phyloP scores from a whole-genome alignment of 2,329 filamentous ascomycete species.

The Neopestalotiopsis clavispora region DNA sequence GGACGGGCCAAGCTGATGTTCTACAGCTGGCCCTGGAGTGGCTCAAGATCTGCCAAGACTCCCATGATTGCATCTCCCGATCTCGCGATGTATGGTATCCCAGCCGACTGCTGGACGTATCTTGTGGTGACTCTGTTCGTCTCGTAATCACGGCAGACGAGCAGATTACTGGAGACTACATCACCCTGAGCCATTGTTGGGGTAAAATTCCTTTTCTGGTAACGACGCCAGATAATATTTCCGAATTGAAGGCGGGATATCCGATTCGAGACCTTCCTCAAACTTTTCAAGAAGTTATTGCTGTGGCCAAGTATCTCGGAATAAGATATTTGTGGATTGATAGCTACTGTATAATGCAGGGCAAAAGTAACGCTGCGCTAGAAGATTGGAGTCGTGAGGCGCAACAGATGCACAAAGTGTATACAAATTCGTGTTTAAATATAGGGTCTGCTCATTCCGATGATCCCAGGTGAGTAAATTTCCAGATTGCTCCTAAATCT shows the following conservation, averaged over 20 bases:
- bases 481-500: neutral
- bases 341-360: neutral
- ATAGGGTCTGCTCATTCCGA: neutral
- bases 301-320: neutral
- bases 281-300: neutral
- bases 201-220: neutral
- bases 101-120: neutral
- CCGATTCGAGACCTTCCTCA: neutral
- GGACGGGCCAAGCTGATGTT: neutral
- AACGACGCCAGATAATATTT: neutral
- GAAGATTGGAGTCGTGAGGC: neutral
- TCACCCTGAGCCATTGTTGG: neutral
- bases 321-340: neutral
- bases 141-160: neutral
- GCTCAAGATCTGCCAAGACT: neutral
- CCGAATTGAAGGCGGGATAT: neutral
- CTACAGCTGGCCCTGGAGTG: neutral
- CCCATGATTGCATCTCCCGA: neutral
- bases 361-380: neutral
- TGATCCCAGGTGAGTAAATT: neutral
- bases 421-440: neutral
- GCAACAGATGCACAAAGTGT: neutral
- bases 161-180: neutral
- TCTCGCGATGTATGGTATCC: neutral
- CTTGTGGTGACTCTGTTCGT: neutral